Conservation (phyloP, 2,329 filamentous ascomycete genomes). For the Fusarium phyllophilum region DNA sequence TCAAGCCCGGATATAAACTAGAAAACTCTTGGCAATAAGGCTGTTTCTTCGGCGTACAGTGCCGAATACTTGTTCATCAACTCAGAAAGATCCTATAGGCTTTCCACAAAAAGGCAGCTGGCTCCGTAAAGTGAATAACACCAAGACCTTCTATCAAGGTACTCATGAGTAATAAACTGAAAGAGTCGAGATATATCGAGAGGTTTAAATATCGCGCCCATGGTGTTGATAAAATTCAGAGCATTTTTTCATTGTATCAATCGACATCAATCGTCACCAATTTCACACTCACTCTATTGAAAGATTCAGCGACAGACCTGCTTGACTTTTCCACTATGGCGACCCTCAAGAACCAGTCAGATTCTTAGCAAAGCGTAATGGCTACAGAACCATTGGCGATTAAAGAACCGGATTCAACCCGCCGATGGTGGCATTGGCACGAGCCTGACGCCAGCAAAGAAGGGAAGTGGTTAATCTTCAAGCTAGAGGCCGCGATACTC, state of each 20-base stretch:
- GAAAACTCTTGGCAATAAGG: not conserved
- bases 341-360: not conserved
- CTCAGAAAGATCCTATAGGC: too few relatives aligned
- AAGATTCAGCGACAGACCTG: too few relatives aligned
- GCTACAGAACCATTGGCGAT: not conserved
- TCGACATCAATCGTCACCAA: not conserved
- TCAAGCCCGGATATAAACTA: not conserved
- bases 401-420: accelerated
- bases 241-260: not conserved
- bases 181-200: not conserved
- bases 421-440: not conserved
- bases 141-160: not conserved
- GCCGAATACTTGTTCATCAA: not conserved
- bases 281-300: too few relatives aligned
- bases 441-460: not conserved
- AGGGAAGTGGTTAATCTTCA: not conserved
- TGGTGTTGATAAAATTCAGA: too few relatives aligned
- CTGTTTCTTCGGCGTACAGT: not conserved
- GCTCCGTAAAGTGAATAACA: not conserved
- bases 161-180: not conserved
- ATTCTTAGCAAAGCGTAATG: not conserved
- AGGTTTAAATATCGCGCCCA: not conserved
- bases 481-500: not conserved
- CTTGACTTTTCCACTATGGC: accelerated
- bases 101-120: too few relatives aligned